Conservation (phyloP, 805 yeast genomes). For the Hagleromyces aurorensis region DNA sequence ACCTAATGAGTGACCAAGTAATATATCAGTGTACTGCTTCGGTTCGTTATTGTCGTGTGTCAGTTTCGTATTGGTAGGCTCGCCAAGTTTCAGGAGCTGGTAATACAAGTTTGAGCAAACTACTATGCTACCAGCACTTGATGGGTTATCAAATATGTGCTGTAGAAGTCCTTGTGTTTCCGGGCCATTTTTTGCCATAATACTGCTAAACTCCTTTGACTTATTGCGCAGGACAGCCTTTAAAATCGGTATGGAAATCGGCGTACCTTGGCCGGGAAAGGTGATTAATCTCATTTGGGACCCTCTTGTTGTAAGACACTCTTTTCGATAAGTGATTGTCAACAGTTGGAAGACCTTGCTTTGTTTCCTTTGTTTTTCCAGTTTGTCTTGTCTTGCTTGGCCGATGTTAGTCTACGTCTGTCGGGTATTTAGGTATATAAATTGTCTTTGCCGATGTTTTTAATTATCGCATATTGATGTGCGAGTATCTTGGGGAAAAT, state of each 20-base stretch:
- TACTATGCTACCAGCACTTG: constrained; percentile 29
- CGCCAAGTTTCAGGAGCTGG: constrained; percentile 19
- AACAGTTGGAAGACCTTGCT: too few species aligned
- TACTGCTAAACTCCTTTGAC: constrained; percentile 14
- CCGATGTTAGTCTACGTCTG: too few species aligned
- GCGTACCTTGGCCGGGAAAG: constrained; percentile 32
- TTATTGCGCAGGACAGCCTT: constrained; percentile 20
- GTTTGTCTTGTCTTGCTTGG: too few species aligned
- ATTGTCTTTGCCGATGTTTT: neutral
- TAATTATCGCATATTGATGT: constrained; percentile 1
- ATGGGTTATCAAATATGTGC: constrained; percentile 20
- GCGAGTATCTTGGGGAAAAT: too few species aligned
- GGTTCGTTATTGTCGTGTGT: constrained; percentile 1
- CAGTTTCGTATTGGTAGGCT: neutral
- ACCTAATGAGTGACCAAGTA: constrained; percentile 32
- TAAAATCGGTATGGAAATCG: constrained; percentile 21
- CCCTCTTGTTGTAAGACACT: too few species aligned
- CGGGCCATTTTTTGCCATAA: constrained; percentile 14
- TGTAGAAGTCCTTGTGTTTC: constrained; percentile 17
- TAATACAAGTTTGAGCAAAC: constrained; percentile 26
- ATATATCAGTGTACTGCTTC: constrained; percentile 5
- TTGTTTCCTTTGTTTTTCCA: too few species aligned
- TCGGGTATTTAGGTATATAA: neutral
- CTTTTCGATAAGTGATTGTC: too few species aligned
- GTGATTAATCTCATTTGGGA: constrained; percentile 24